Evolutionary conservation across 2,329 filamentous ascomycete species (phyloP).

Genomic region (Cordyceps militaris): DNA sequence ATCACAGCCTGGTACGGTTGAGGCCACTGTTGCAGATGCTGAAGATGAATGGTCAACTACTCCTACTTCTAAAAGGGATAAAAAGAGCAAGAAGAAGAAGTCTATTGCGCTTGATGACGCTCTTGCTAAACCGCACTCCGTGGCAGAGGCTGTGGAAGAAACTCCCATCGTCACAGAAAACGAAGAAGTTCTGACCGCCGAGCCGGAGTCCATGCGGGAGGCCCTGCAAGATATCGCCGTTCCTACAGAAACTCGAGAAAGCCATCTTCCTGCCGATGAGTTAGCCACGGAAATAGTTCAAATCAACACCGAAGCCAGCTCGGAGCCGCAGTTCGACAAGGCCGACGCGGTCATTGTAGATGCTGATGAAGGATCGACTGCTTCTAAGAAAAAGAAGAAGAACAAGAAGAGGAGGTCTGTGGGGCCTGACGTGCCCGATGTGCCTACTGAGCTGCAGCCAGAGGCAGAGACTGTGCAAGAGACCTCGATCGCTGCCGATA

Average conservation of each 20-base stretch:
- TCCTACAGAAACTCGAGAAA: neutral
- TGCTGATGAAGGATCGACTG: conserved; percentile 7
- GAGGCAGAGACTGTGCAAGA: neutral
- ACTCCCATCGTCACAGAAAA: neutral
- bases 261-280: neutral
- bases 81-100: conserved; percentile 13
- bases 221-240: neutral
- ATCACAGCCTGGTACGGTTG: neutral
- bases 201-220: neutral
- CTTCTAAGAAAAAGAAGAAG: conserved; percentile 24
- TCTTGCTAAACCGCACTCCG: neutral
- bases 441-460: neutral
- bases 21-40: neutral
- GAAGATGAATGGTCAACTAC: conserved; percentile 12
- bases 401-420: conserved; percentile 16
- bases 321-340: neutral
- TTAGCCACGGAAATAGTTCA: neutral
- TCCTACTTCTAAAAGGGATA: conserved; percentile 20
- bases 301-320: too few species aligned
- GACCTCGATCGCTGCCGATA: neutral
- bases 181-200: neutral
- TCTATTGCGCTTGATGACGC: conserved; percentile 10
- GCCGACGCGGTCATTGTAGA: neutral
- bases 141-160: neutral
- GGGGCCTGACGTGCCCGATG: neutral